Percentiles rank a stretch among this genome's conserved stretches.
Evolutionary conservation across 1,139 yeast genomes (phyloP).

Genomic region (Yamadazyma conglobata): DNA sequence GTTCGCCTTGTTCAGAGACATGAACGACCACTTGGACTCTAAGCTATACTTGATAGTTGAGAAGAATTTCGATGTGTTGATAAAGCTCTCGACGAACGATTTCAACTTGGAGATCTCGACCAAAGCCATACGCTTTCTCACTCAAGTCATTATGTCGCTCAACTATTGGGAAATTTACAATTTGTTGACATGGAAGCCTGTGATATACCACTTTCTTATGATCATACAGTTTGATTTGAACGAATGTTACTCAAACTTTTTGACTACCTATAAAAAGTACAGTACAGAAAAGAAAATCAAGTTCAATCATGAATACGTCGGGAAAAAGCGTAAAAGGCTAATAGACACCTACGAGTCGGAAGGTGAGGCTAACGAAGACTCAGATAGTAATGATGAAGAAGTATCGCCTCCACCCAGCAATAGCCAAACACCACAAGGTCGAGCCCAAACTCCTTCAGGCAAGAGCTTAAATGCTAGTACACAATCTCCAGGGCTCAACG

Average conservation of each 20-base stretch:
- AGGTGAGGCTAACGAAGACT: conserved; percentile 7
- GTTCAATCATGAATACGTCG: conserved; percentile 13
- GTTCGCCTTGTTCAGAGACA: conserved; percentile 21
- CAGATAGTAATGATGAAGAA: conserved; percentile 2
- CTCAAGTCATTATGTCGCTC: conserved; percentile 35
- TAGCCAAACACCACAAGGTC: too few species aligned
- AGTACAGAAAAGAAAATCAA: conserved; percentile 16
- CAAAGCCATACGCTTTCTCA: conserved; percentile 35
- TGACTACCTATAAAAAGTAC: conserved; percentile 32
- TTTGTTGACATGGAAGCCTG: conserved; percentile 42
- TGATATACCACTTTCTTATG: conserved; percentile 38
- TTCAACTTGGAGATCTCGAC: conserved; percentile 33
- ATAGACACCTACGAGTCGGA: conserved; percentile 14
- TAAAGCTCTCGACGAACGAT: conserved; percentile 32
- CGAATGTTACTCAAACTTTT: conserved; percentile 37
- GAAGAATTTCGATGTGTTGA: conserved; percentile 37
- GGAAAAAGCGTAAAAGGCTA: conserved; percentile 11
- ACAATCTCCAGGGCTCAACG: too few species aligned
- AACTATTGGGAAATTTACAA: conserved; percentile 49
- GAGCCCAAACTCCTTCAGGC: too few species aligned
- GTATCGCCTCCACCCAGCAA: conserved; percentile 1
- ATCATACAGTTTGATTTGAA: conserved; percentile 39
- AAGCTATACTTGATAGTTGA: conserved; percentile 36
- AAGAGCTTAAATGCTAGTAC: too few species aligned
- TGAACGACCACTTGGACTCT: conserved; percentile 26